Conservation (phyloP, 139 green algal species). For the Closterium sp. region DNA sequence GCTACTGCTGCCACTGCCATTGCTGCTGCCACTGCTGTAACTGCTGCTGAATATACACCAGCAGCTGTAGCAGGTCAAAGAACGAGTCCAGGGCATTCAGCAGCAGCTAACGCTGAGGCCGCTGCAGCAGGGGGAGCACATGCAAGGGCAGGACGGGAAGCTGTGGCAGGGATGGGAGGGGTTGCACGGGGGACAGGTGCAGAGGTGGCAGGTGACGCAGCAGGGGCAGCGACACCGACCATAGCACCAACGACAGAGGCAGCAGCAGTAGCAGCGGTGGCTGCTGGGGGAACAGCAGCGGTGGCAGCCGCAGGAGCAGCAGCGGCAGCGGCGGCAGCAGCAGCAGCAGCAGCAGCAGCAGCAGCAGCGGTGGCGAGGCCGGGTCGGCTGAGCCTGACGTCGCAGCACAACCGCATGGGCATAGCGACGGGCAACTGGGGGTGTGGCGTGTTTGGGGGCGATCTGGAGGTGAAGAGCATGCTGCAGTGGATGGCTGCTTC, state of each 20-base stretch:
- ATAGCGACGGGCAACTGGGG: constrained; percentile 50
- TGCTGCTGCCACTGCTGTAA: background rate
- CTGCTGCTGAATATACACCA: background rate
- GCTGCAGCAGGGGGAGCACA: background rate
- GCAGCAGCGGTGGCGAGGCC: no score
- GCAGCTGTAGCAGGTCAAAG: background rate
- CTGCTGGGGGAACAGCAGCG: no score
- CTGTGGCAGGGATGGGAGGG: background rate
- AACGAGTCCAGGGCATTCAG: background rate
- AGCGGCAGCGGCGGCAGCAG: background rate
- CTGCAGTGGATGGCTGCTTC: constrained; percentile 49
- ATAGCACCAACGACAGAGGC: no score
- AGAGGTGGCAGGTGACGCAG: background rate
- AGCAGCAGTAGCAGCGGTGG: background rate
- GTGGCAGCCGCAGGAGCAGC: no score
- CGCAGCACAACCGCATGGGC: constrained; percentile 12
- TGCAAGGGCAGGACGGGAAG: background rate
- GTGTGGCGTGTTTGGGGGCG: constrained; percentile 44
- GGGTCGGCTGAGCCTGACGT: background rate
- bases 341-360: background rate
- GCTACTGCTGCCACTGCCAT: background rate
- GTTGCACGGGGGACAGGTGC: background rate
- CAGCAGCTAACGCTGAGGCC: background rate
- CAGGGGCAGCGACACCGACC: no score
- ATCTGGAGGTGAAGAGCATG: constrained; percentile 44